Evolutionary conservation across 495 filamentous ascomycete genomes (phyloP), one percentile per base, ranked within the genome.

Genomic region (Hypoxylon crocopeplum): DNA sequence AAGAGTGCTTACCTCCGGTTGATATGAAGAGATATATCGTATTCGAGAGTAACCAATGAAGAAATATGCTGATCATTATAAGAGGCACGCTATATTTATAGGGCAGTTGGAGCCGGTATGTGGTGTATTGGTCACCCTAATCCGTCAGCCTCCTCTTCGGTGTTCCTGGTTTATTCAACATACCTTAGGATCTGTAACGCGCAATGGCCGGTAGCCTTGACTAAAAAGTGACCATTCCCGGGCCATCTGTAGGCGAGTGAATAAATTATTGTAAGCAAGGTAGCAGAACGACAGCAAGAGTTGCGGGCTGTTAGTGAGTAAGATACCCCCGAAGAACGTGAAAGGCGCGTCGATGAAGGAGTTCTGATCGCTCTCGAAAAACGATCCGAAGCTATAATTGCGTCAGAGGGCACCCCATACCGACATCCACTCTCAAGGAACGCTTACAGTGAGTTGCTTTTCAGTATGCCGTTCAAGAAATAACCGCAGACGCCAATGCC

Each of bases 281-380:
- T 83, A 82, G 5, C 70, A 53, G 11, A 73, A 42, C 5, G 77
- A 80, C 10, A 81, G 57, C 11, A 77, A 29, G 1, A 70, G 39
- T 41, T 84, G 79, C 0, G 78, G 78, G 3, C 63, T 40, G 53
- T 81, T 81, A 45, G 74, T 75, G 5, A 76, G 39, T 11, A 74
- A 19, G 5, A 76, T 71, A 7, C 52, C 48, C 11, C 32, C 15
- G 13, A 39, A 7, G 17, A 67, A 47, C 7, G 49, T 36, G 25
- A 38, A 38, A 5, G 42, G 15, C 5, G 39, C 1, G 11, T 48
- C 44, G 29, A 63, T 25, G 49, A 59, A 62, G 7, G 54, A 17
- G n/a, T 62, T 67, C 8, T 51, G 7, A 1, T 59, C 54, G 54
- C 64, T 59, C 38, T 48, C 53, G 21, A 59, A 37, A 22, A 67